These are phyloP conservation scores for Cladosporium velox DNA, from an alignment of 2,329 filamentous ascomycete genomes.

Conservation along the genomic window DNA sequence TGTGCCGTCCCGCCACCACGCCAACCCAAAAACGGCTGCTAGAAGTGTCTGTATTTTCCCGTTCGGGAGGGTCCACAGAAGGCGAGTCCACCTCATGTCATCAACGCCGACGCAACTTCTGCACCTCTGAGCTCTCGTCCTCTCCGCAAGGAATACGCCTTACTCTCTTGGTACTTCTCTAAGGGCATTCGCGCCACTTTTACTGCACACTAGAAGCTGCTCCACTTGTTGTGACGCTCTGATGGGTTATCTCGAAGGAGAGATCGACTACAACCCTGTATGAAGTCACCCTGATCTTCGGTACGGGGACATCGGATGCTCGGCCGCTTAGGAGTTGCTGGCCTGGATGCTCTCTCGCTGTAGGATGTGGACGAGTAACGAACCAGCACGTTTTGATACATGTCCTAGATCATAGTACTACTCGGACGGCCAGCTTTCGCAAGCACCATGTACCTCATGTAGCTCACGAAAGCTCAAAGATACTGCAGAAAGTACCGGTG, in stretches of 20 bases:
- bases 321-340: neutral
- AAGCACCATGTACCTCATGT: neutral
- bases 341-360: neutral
- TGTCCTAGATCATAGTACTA: neutral
- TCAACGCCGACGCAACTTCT: slow-evolving; percentile 7
- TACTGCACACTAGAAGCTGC: neutral
- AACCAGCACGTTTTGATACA: neutral
- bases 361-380: neutral
- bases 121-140: slow-evolving; percentile 10
- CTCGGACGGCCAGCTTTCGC: neutral
- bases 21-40: neutral
- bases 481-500: neutral
- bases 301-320: neutral
- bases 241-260: neutral
- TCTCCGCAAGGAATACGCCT: neutral
- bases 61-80: neutral
- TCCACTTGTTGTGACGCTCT: slow-evolving; percentile 1
- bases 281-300: neutral
- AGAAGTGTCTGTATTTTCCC: slow-evolving; percentile 3
- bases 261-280: neutral
- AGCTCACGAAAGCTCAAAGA: neutral
- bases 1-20: slow-evolving; percentile 3
- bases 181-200: neutral
- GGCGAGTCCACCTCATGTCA: slow-evolving; percentile 4
- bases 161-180: neutral